Base-by-base conservation (phyloP, 192 early-diverging fungal species). In the Umbelopsis ramanniana region DNA sequence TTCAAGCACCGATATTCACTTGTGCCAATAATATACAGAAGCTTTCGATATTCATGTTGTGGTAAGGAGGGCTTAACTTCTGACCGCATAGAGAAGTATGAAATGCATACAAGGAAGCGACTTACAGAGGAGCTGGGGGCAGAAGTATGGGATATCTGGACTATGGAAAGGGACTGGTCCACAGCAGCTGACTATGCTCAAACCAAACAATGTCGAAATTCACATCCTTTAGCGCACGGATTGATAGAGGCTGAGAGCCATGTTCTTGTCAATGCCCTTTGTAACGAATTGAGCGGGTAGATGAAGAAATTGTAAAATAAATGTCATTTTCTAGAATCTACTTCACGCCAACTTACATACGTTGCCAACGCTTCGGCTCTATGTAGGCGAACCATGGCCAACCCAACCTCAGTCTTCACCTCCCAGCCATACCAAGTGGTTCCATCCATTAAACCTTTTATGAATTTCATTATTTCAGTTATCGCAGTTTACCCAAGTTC, bases 211-310 rank as follows among this genome's bases (percentile, higher is more conserved):
- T 63, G 57, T n/a, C 57, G 29, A 37, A 37, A 37, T n/a, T 63
- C 57, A 7, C 57, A 63, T 11, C 7, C 29, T 19, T 29, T 63
- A 6, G 5, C 57, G 24, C 57, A 63, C 15, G 57, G 57, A 63
- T 37, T 63, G 14, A 63, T 63, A 19, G 57, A 63, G 17, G 57
- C 29, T 15, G 29, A 63, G 33, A 63, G 33, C 57, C 57, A 63
- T n/a, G 57, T 63, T 12, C 26, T 63, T 17, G 29, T 37, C 6
- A 63, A 63, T 37, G 26, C 57, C 19, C 33, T 63, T 12, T 63
- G 57, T 63, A 63, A 63, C 19, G 29, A 63, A 35, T 63, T 63
- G 57, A 63, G 57, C 57, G 57, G 57, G 6, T 63, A 63, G 40
- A 1, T 43, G 8, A 43, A 43, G 3, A 43, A 12, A 43, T 43